phyloP scores from a whole-genome alignment of 2,329 filamentous ascomycete species.

The Blastomyces silverae region DNA sequence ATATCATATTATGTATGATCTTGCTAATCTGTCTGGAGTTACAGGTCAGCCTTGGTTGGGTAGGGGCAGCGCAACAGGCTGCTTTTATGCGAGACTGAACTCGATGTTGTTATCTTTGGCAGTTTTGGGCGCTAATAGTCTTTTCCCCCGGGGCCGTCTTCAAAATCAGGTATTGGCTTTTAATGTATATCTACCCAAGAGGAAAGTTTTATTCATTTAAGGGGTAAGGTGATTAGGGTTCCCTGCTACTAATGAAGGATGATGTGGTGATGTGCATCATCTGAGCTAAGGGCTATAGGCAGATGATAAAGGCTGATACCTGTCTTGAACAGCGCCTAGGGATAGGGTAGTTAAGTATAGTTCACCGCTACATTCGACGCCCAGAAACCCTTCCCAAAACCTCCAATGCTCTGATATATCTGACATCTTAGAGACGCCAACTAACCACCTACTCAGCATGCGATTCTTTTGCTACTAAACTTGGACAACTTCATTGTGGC shows the following conservation, averaged over 20 bases:
- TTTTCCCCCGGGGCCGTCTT: not conserved
- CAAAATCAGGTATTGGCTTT: not conserved
- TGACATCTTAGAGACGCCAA: too few relatives aligned
- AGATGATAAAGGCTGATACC: not conserved
- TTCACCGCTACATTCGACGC: not conserved
- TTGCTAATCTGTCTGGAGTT: not conserved
- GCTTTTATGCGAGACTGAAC: not conserved
- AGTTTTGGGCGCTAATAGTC: not conserved
- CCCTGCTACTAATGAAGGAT: too few relatives aligned
- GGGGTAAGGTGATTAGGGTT: too few relatives aligned
- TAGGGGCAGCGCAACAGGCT: too few relatives aligned
- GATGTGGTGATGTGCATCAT: not conserved
- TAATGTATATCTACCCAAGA: not conserved
- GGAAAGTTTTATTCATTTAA: too few relatives aligned
- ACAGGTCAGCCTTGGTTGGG: not conserved
- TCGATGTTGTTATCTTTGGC: not conserved
- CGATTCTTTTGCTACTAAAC: too few relatives aligned
- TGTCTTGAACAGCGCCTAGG: not conserved
- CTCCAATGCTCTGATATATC: too few relatives aligned
- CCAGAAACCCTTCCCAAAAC: too few relatives aligned
- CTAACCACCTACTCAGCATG: too few relatives aligned
- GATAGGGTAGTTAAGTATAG: not conserved
- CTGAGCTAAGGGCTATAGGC: not conserved
- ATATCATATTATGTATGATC: not conserved
- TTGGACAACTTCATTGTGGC: too few relatives aligned